phyloP scores from a whole-genome alignment of 192 early-diverging fungal genomes.

The Kickxella alabastrina region DNA sequence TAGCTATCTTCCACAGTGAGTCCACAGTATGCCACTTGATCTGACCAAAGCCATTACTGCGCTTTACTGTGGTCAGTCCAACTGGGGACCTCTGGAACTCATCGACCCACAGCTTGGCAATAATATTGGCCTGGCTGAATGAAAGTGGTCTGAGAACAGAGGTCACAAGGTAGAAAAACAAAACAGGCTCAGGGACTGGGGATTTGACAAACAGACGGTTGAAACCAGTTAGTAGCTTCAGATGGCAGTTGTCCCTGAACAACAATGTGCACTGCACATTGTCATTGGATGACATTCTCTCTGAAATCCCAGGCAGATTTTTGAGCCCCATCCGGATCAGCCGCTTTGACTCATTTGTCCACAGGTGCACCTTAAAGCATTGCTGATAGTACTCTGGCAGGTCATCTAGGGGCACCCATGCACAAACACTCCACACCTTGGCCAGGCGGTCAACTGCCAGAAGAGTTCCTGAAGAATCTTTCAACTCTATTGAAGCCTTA shows the following conservation, averaged over 20 bases:
- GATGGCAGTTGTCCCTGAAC: constrained; percentile 17
- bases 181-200: constrained; percentile 9
- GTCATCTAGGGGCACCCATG: constrained; percentile 27
- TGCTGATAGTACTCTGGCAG: constrained; percentile 9
- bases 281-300: constrained; percentile 3
- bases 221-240: constrained; percentile 7
- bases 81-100: constrained; percentile 11
- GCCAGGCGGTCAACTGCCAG: constrained; percentile 15
- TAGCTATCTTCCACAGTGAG: constrained; percentile 24
- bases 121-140: constrained; percentile 3
- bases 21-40: constrained; percentile 10
- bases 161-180: constrained; percentile 35
- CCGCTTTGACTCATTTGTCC: constrained; percentile 3
- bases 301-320: constrained; percentile 1
- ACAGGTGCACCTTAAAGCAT: constrained; percentile 10
- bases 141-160: constrained; percentile 25
- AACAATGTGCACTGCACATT: constrained; percentile 4
- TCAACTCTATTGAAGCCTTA: not conserved
- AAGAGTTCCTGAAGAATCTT: constrained; percentile 6
- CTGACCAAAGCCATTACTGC: not conserved
- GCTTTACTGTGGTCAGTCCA: constrained; percentile 1
- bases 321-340: constrained; percentile 8
- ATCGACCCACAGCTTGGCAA: constrained; percentile 23
- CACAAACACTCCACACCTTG: constrained; percentile 25
- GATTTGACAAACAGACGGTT: constrained; percentile 12